A percentile compares a stretch with the other conserved stretches of the same genome.
Evolutionary conservation across 2,329 filamentous ascomycete species (phyloP).

Genomic region (Mycosphaerelloides madeirae): DNA sequence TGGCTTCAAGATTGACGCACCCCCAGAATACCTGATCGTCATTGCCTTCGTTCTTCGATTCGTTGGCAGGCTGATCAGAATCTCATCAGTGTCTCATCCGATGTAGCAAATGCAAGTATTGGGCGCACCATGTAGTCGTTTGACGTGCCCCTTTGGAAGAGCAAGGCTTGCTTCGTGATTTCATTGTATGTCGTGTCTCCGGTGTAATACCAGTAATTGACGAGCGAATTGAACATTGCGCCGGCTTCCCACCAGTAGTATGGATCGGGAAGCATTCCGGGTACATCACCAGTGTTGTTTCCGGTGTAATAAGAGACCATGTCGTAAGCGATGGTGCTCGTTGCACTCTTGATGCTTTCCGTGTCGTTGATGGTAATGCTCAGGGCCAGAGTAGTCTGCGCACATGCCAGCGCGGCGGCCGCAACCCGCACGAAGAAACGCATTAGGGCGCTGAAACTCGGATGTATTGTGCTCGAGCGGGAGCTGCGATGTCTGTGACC

Average conservation of each 20-base stretch:
- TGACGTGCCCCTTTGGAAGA: slow-evolving; percentile 56
- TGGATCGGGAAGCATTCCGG: slow-evolving; percentile 55
- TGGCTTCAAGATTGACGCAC: no score
- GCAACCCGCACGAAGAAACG: slow-evolving; percentile 5
- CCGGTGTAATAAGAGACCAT: slow-evolving; percentile 52
- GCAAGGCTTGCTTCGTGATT: slow-evolving; percentile 52
- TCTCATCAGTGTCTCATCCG: neutral
- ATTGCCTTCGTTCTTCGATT: slow-evolving; percentile 39
- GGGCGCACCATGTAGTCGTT: slow-evolving; percentile 49
- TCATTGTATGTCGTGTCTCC: slow-evolving; percentile 61
- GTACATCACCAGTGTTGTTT: slow-evolving; percentile 46
- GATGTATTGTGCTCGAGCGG: no score
- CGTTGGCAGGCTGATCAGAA: slow-evolving; percentile 36
- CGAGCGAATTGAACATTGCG: slow-evolving; percentile 58
- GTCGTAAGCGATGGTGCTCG: slow-evolving; percentile 40
- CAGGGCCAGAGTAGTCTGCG: slow-evolving; percentile 8
- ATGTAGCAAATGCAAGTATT: neutral
- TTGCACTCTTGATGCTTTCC: slow-evolving; percentile 42
- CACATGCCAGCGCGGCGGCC: slow-evolving; percentile 11
- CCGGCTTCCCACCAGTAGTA: slow-evolving; percentile 70
- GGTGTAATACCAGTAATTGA: slow-evolving; percentile 66
- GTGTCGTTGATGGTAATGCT: slow-evolving; percentile 20
- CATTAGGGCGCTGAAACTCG: slow-evolving; percentile 3
- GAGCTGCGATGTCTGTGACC: no score
- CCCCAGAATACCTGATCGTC: slow-evolving; percentile 58